phyloP scores from a whole-genome alignment of 2,329 filamentous ascomycete species.

The Blumeria graminis region DNA sequence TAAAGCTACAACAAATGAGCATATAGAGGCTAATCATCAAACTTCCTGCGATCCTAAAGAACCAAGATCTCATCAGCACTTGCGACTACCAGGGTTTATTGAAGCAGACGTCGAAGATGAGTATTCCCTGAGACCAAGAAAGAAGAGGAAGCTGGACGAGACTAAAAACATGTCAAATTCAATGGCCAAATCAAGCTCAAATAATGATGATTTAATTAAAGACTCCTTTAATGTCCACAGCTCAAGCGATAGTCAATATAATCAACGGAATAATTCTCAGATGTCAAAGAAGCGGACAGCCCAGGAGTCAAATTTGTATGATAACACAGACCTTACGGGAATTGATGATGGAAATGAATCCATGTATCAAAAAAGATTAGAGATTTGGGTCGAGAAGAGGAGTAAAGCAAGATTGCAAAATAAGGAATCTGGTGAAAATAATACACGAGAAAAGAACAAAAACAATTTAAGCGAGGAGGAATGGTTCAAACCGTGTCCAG shows the following conservation, averaged over 20 bases:
- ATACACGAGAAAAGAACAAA: constrained; percentile 16
- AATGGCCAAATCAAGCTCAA: constrained; percentile 10
- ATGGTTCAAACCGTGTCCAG: constrained; percentile 73
- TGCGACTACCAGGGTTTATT: constrained; percentile 49
- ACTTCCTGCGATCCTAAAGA: constrained; percentile 18
- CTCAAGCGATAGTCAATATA: constrained; percentile 18
- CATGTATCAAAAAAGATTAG: constrained; percentile 52
- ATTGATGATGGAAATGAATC: constrained; percentile 79
- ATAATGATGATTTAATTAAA: constrained; percentile 13
- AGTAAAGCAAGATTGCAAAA: constrained; percentile 28
- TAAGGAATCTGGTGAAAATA: constrained; percentile 15
- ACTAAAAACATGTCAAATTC: constrained; percentile 8
- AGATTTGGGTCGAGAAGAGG: constrained; percentile 46
- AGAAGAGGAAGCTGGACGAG: constrained; percentile 24
- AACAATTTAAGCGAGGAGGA: constrained; percentile 27
- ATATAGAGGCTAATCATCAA: constrained; percentile 34
- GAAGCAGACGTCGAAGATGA: constrained; percentile 24
- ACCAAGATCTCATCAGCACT: constrained; percentile 42
- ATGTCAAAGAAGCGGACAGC: constrained; percentile 15
- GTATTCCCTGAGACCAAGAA: constrained; percentile 33
- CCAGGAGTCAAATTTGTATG: constrained; percentile 10
- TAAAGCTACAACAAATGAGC: constrained; percentile 58
- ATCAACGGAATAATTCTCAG: constrained; percentile 12
- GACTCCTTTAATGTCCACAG: constrained; percentile 11
- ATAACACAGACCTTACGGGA: constrained; percentile 14